A percentile compares a stretch with the other conserved stretches of the same genome.
Evolutionary conservation across 768 basidiomycete genomes (phyloP).

Genomic region (Serendipita sp.): DNA sequence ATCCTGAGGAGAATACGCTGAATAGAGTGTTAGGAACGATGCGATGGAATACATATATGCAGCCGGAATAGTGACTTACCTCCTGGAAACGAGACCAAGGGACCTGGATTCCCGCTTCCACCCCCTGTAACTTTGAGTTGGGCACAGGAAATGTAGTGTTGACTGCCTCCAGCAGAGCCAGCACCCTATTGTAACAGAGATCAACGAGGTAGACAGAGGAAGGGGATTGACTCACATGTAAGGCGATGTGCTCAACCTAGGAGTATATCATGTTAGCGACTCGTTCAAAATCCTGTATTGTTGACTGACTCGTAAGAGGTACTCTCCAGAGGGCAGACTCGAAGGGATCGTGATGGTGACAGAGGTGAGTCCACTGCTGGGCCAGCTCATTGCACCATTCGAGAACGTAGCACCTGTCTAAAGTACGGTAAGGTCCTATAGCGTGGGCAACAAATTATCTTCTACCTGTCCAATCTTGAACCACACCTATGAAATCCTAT

Average conservation of each 20-base stretch:
- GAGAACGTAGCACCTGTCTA: conserved; percentile 3
- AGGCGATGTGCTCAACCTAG: neutral
- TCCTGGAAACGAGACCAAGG: conserved; percentile 9
- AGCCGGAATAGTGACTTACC: neutral
- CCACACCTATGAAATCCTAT: neutral
- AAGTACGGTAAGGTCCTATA: too few relatives aligned
- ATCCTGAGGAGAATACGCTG: neutral
- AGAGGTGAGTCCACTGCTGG: neutral
- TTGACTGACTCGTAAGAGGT: conserved; percentile 10
- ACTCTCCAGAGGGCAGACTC: conserved; percentile 9
- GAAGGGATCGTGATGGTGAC: conserved; percentile 10
- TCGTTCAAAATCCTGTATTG: too few relatives aligned
- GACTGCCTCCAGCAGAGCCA: neutral
- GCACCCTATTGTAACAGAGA: neutral
- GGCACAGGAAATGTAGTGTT: conserved; percentile 7
- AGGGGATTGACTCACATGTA: neutral
- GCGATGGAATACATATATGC: neutral
- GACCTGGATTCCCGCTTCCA: conserved; percentile 6
- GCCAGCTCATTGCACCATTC: neutral
- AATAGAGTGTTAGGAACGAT: neutral
- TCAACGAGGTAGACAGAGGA: neutral
- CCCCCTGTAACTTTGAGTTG: conserved; percentile 6
- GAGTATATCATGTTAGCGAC: too few relatives aligned
- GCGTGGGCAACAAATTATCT: too few relatives aligned
- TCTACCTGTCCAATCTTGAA: neutral